These are phyloP conservation scores for Xylaria sp. DNA, from an alignment of 2,329 filamentous ascomycete genomes.

Conservation along the genomic window DNA sequence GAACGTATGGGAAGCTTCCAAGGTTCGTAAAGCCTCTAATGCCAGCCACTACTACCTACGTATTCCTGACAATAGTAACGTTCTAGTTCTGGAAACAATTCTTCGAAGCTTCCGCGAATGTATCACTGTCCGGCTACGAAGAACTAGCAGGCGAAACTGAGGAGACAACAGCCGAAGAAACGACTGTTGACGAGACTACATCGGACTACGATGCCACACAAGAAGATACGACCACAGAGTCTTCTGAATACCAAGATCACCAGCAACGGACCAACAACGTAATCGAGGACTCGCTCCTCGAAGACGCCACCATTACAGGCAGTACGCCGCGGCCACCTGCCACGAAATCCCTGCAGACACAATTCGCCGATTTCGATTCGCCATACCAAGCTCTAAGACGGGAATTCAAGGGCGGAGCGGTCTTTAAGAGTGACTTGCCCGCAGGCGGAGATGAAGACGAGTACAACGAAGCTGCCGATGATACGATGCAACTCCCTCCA, in stretches of 20 bases:
- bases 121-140: slow-evolving; percentile 94
- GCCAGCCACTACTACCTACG: slow-evolving; percentile 22
- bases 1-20: slow-evolving; percentile 95
- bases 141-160: slow-evolving; percentile 76
- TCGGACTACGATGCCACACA: slow-evolving; percentile 52
- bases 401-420: slow-evolving; percentile 65
- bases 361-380: slow-evolving; percentile 74
- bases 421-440: slow-evolving; percentile 49
- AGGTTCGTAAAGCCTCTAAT: slow-evolving; percentile 62
- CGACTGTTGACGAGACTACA: slow-evolving; percentile 66
- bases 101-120: slow-evolving; percentile 97
- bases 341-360: slow-evolving; percentile 55
- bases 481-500: slow-evolving; percentile 59
- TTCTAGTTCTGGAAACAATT: slow-evolving; percentile 98
- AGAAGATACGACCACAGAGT: slow-evolving; percentile 50
- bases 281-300: slow-evolving; percentile 73
- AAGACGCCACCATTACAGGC: slow-evolving; percentile 69
- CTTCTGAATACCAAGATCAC: slow-evolving; percentile 52
- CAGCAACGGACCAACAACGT: slow-evolving; percentile 53
- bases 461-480: slow-evolving; percentile 52
- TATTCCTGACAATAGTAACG: slow-evolving; percentile 6
- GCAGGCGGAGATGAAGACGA: slow-evolving; percentile 51
- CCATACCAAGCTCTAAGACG: slow-evolving; percentile 79
- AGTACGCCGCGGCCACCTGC: slow-evolving; percentile 73
- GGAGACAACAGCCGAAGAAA: slow-evolving; percentile 63